Conservation (phyloP, 2,329 filamentous ascomycete genomes). For the Verticillium nubilum region DNA sequence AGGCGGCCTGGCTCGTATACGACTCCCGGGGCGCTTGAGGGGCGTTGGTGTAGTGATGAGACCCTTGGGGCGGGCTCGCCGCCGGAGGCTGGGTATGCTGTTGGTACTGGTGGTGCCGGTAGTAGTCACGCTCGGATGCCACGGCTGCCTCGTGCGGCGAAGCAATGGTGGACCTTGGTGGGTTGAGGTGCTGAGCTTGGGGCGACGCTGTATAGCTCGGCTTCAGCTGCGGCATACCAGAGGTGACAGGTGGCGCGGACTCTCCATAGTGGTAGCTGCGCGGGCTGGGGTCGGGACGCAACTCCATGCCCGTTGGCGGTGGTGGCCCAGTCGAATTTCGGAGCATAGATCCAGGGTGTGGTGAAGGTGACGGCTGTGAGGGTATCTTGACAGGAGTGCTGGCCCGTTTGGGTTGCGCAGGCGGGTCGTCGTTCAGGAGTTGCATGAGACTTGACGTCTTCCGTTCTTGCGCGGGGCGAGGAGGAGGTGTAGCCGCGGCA, state of each 20-base stretch:
- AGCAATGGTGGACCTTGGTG: slow-evolving; percentile 38
- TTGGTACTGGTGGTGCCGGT: slow-evolving; percentile 31
- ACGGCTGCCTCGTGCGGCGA: slow-evolving; percentile 31
- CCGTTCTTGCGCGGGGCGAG: slow-evolving; percentile 39
- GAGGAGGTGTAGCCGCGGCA: slow-evolving; percentile 25
- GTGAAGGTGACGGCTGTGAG: slow-evolving; percentile 40
- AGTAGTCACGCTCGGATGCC: slow-evolving; percentile 42
- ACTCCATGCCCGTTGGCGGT: slow-evolving; percentile 27
- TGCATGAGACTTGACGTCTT: slow-evolving; percentile 61
- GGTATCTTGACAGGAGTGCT: slow-evolving; percentile 36
- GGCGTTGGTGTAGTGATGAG: slow-evolving; percentile 39
- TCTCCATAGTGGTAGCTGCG: slow-evolving; percentile 42
- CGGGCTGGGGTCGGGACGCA: slow-evolving; percentile 45
- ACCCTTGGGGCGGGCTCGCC: slow-evolving; percentile 36
- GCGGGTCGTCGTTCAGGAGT: slow-evolving; percentile 55
- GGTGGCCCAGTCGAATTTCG: slow-evolving; percentile 29
- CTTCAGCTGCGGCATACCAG: slow-evolving; percentile 51
- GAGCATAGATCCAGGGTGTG: slow-evolving; percentile 37
- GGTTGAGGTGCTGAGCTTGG: slow-evolving; percentile 39
- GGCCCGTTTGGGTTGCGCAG: slow-evolving; percentile 42
- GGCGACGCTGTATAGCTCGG: slow-evolving; percentile 46
- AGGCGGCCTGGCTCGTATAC: slow-evolving; percentile 39
- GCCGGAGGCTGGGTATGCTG: slow-evolving; percentile 20
- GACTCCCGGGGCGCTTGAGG: slow-evolving; percentile 27
- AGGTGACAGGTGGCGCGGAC: slow-evolving; percentile 27